Evolutionary conservation across 495 filamentous ascomycete species (phyloP).

Genomic region (Trichoderma gamsii): DNA sequence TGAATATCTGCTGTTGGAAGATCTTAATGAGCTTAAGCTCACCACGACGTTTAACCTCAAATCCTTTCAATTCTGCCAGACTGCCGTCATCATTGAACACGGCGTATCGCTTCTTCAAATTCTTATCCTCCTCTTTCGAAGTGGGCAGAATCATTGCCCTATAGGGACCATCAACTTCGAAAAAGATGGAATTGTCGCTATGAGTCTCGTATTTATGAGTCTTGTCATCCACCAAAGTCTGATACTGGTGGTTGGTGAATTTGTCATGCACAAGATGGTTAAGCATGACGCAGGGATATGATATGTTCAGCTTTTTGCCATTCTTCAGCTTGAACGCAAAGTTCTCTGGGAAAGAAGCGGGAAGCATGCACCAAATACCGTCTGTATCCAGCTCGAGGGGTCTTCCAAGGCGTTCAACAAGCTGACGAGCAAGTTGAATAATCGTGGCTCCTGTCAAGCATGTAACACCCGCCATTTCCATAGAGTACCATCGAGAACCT

Average conservation of each 20-base stretch:
- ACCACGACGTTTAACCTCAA: slow-evolving; percentile 95
- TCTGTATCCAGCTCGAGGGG: slow-evolving; percentile 98
- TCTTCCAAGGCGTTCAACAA: slow-evolving; percentile 89
- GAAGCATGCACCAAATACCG: slow-evolving; percentile 99
- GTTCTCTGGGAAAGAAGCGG: slow-evolving; percentile 94
- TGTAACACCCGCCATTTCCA: slow-evolving; percentile 99
- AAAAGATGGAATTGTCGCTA: slow-evolving; percentile 98
- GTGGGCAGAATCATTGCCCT: slow-evolving; percentile 95
- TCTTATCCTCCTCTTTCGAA: slow-evolving; percentile 98
- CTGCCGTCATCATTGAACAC: slow-evolving; percentile 98
- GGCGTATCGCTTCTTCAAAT: slow-evolving; percentile 98
- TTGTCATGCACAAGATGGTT: slow-evolving; percentile 93
- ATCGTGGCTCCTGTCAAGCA: slow-evolving; percentile 95
- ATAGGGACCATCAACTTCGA: slow-evolving; percentile 98
- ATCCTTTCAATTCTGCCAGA: slow-evolving; percentile 95
- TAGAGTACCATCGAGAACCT: slow-evolving; percentile 96
- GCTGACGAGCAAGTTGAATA: slow-evolving; percentile 91
- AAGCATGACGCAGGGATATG: slow-evolving; percentile 98
- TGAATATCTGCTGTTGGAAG: slow-evolving; percentile 98
- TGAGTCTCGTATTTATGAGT: slow-evolving; percentile 88
- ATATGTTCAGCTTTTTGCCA: slow-evolving; percentile 90
- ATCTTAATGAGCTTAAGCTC: slow-evolving; percentile 99
- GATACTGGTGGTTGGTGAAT: slow-evolving; percentile 97
- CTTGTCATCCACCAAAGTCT: slow-evolving; percentile 70
- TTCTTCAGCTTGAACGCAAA: slow-evolving; percentile 90